These are phyloP conservation scores for Proliferodiscus dingleyae DNA, from an alignment of 2,329 filamentous ascomycete genomes.

Conservation along the genomic window DNA sequence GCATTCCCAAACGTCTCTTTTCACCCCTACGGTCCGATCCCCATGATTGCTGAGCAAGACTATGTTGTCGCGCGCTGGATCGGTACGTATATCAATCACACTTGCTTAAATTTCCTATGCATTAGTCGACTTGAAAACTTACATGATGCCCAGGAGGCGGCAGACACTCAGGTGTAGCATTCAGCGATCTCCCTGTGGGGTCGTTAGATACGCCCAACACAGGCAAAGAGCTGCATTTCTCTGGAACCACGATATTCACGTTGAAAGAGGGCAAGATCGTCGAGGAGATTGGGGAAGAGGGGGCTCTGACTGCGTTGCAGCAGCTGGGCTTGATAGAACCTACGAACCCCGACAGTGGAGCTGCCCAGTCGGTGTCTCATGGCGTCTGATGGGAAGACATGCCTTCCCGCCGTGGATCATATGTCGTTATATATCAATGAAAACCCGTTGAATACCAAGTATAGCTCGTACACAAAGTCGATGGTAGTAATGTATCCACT, in stretches of 20 bases:
- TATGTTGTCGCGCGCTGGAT: constrained; percentile 9
- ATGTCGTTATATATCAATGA: too few species aligned
- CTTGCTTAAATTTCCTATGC: neutral
- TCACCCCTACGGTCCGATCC: constrained; percentile 4
- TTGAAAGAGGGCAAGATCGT: constrained; percentile 48
- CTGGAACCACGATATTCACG: constrained; percentile 6
- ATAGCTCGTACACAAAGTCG: too few species aligned
- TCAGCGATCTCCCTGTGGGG: constrained; percentile 48
- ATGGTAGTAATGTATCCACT: too few species aligned
- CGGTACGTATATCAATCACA: neutral
- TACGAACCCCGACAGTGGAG: constrained; percentile 23
- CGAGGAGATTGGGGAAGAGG: constrained; percentile 57
- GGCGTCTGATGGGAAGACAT: too few species aligned
- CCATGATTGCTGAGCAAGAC: constrained; percentile 9
- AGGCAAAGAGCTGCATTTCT: constrained; percentile 48
- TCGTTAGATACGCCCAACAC: constrained; percentile 47
- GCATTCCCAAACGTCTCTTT: constrained; percentile 6
- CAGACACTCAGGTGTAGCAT: constrained; percentile 19
- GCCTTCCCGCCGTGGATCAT: too few species aligned
- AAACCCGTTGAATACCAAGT: too few species aligned
- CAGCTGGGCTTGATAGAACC: constrained; percentile 48
- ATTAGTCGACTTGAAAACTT: neutral
- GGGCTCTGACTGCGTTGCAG: constrained; percentile 53
- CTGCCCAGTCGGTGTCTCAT: neutral
- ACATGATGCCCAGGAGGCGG: constrained; percentile 1